A percentile compares a stretch with the other conserved stretches of the same genome.
Evolutionary conservation across 2,329 filamentous ascomycete genomes (phyloP).

Genomic region (Leptoxyphium fumago): DNA sequence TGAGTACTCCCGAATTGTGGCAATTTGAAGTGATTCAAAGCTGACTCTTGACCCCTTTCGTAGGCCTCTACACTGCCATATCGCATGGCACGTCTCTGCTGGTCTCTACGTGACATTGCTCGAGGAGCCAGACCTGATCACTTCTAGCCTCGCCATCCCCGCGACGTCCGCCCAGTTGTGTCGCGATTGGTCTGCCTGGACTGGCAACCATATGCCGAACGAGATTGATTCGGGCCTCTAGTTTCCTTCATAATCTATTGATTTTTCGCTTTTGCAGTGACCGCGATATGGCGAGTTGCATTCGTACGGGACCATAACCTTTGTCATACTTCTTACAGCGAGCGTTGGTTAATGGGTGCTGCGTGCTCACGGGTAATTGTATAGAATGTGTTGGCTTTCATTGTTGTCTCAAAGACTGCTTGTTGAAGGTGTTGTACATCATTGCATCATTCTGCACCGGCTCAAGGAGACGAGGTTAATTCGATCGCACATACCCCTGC

Average conservation of each 20-base stretch:
- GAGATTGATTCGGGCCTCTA: slow-evolving; percentile 22
- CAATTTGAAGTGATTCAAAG: background rate
- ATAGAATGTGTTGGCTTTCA: no score
- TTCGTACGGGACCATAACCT: no score
- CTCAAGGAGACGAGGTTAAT: no score
- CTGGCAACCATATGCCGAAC: slow-evolving; percentile 13
- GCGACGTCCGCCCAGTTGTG: slow-evolving; percentile 33
- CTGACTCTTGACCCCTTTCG: background rate
- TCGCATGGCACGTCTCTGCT: slow-evolving; percentile 24
- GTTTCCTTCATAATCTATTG: background rate
- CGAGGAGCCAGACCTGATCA: slow-evolving; percentile 26
- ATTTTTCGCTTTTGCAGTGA: no score
- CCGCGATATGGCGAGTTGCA: no score
- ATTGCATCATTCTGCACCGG: no score
- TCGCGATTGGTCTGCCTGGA: slow-evolving; percentile 20
- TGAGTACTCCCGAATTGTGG: slow-evolving; percentile 16
- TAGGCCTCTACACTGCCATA: background rate
- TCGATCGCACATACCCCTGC: no score
- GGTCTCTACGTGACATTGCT: slow-evolving; percentile 28
- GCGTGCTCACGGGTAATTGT: no score
- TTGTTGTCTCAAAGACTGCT: no score
- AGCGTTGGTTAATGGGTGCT: no score
- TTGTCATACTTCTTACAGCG: no score
- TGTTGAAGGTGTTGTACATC: no score
- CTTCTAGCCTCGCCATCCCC: slow-evolving; percentile 29